These are phyloP conservation scores for Hymenotorrendiella dingleyae DNA, from an alignment of 2,329 filamentous ascomycete genomes.

Conservation along the genomic window DNA sequence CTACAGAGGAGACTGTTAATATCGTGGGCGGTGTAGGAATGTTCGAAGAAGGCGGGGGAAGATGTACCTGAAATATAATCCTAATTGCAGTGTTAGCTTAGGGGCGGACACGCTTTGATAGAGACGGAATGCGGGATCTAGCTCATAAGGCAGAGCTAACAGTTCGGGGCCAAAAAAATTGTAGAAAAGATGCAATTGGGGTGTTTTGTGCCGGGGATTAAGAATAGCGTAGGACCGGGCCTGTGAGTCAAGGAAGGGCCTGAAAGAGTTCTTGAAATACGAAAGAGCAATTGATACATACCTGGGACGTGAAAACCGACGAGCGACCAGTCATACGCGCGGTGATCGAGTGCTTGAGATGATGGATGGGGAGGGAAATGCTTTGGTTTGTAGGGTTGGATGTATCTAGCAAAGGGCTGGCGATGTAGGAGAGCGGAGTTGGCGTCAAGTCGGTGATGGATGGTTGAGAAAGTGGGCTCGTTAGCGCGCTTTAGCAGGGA, in stretches of 20 bases:
- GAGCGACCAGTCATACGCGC: conserved; percentile 82
- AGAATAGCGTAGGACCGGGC: conserved; percentile 11
- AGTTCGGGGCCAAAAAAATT: conserved; percentile 8
- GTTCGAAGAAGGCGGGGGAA: conserved; percentile 2
- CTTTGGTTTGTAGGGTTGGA: neutral
- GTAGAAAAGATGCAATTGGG: neutral
- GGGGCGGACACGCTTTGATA: conserved; percentile 8
- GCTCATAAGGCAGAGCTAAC: conserved; percentile 5
- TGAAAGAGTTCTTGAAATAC: neutral
- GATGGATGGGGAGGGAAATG: neutral
- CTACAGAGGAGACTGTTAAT: conserved; percentile 24
- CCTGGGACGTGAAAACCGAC: conserved; percentile 83
- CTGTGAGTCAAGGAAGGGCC: conserved; percentile 13
- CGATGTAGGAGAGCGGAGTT: no score
- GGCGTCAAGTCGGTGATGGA: no score
- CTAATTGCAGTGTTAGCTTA: conserved; percentile 45
- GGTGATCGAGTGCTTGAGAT: conserved; percentile 23
- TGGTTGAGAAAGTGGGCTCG: no score
- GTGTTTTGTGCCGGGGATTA: conserved; percentile 4
- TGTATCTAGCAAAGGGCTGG: neutral
- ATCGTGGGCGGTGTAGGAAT: conserved; percentile 22
- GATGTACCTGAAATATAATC: conserved; percentile 68
- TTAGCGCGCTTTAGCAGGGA: no score
- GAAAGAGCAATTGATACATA: conserved; percentile 36
- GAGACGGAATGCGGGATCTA: neutral